Conservation (phyloP, 345 rosid genomes). For the Psidium guajava region DNA sequence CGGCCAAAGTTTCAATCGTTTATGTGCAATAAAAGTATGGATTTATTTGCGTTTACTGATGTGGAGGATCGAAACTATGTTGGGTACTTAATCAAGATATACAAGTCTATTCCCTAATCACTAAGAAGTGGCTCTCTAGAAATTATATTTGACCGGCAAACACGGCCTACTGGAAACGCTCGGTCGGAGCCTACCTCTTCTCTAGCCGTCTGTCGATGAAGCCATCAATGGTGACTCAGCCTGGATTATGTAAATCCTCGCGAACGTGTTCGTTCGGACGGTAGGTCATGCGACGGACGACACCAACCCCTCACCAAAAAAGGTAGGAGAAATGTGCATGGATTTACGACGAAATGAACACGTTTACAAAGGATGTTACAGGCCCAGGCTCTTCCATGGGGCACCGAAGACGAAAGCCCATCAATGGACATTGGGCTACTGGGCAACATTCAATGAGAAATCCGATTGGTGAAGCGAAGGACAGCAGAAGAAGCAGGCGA, state of each 20-base stretch:
- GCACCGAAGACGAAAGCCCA: neutral
- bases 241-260: neutral
- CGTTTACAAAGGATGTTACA: neutral
- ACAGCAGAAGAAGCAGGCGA: fast-evolving
- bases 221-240: neutral
- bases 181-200: neutral
- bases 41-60: neutral
- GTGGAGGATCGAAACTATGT: neutral
- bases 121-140: neutral
- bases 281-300: neutral
- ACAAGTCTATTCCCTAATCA: neutral
- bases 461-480: neutral
- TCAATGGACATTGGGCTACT: neutral
- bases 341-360: neutral
- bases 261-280: neutral
- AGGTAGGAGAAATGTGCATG: neutral
- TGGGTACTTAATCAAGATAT: fast-evolving
- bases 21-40: fast-evolving
- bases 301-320: neutral
- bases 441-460: neutral
- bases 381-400: neutral
- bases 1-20: fast-evolving
- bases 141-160: fast-evolving
- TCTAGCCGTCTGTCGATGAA: neutral
- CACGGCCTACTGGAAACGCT: neutral